Evolutionary conservation across 805 yeast genomes (phyloP).

Genomic region (Jamesozyma spencerorum): DNA sequence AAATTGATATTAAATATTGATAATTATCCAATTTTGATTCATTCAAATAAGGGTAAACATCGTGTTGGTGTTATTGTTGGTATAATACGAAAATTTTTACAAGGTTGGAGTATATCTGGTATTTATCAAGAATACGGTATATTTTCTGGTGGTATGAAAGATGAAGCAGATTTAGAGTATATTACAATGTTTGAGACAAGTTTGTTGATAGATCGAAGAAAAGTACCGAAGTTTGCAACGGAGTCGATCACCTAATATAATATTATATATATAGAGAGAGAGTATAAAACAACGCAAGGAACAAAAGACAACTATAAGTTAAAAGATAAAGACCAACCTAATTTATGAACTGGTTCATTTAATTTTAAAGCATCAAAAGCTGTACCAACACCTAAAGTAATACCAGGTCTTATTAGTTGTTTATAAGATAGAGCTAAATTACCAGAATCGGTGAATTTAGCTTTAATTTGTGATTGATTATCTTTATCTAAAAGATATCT

Average conservation of each 20-base stretch:
- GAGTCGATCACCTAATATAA: too few species aligned
- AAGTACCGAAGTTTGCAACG: slow-evolving; percentile 62
- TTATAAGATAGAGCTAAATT: slow-evolving; percentile 86
- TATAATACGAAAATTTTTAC: slow-evolving; percentile 70
- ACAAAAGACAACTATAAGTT: slow-evolving; percentile 51
- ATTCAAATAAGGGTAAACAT: slow-evolving; percentile 96
- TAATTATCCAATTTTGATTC: slow-evolving; percentile 81
- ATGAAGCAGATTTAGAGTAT: slow-evolving; percentile 83
- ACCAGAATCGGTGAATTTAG: slow-evolving; percentile 94
- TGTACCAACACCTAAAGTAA: slow-evolving; percentile 93
- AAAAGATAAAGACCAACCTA: slow-evolving; percentile 90
- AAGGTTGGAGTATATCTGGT: slow-evolving; percentile 90
- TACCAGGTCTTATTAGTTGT: slow-evolving; percentile 93
- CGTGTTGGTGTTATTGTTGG: slow-evolving; percentile 93
- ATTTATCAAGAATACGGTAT: slow-evolving; percentile 88
- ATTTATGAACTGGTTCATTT: slow-evolving; percentile 94
- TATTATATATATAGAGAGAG: not conserved
- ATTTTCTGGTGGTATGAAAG: slow-evolving; percentile 81
- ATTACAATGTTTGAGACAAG: slow-evolving; percentile 74
- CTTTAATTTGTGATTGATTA: slow-evolving; percentile 74
- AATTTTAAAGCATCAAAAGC: slow-evolving; percentile 92
- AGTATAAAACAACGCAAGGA: not conserved
- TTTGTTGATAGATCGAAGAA: slow-evolving; percentile 37
- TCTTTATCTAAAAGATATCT: slow-evolving; percentile 48
- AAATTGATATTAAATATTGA: slow-evolving; percentile 48